Evolutionary conservation across 345 rosid species (phyloP), one percentile per base, ranked within the genome.

Genomic region (Kandelia obovata): DNA sequence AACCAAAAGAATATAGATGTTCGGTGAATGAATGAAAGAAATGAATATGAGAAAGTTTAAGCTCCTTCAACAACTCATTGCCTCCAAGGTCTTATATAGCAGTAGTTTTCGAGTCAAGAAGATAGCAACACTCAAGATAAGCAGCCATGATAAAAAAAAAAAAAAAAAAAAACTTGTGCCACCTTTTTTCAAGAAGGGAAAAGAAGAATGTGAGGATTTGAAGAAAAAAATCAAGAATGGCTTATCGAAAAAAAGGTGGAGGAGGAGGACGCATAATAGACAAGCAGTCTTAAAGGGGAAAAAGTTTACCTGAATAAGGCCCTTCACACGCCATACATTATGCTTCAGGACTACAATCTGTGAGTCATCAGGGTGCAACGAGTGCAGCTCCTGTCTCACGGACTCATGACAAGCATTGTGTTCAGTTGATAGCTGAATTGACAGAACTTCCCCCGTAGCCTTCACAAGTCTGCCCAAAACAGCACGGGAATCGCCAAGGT

Each of bases 261-360:
- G 7, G 28, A 55, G 16, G 6, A 25, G 6, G 28, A 46, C 49
- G 20, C 52, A 30, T 5, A n/a, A 53, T 31, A 15, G 11, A 51
- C 57, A 67, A 46, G 55, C 32, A 51, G 55, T 53, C 55, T 53
- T 27, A 57, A 27, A 58, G 2, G 26, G 27, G 46, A 47, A 58
- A 49, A 5, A 37, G 66, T 65, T 53, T 70, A 86, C 97, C 92
- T 91, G 97, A 75, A 91, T 91, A 77, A 89, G 81, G 75, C 97
- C 97, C 75, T 91, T 91, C 7, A 91, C 95, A 2, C 97, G 87
- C 97, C 97, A 91, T 7, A 91, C 97, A 49, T 91, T 91, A 71
- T 91, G 95, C 71, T 86, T 91, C 34, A 91, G 72, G 70, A 89
- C 83, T 61, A 89, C 97, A 57, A 91, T 87, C 58, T 86, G 86